Evolutionary conservation across 2,329 filamentous ascomycete species (phyloP), one percentile per base, ranked within the genome.

Genomic region (Pyricularia pennisetigena): DNA sequence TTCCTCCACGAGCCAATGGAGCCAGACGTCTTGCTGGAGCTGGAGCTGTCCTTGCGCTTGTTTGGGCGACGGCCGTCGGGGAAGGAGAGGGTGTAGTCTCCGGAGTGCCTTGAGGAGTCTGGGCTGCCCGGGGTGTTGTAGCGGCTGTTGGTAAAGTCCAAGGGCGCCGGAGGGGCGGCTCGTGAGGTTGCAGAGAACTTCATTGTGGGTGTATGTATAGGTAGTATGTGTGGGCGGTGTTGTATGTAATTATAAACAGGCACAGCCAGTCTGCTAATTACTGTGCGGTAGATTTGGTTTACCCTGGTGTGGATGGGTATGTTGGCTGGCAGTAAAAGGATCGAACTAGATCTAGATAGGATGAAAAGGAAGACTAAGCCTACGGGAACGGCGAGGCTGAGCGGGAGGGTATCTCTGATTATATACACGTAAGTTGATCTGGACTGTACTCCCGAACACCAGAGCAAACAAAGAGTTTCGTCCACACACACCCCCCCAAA

Each of bases 71-170:
- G 35, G 35, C 28, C 16, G 4, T 26, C 32, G 14, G n/a, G 65
- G 26, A 28, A 59, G 23, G 35, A 24, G 9, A 28, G 26, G 65
- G 20, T 59, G 32, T 35, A 65, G 14, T 64, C 62, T 3, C 62
- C 62, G 7, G 62, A 64, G 62, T 14, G 16, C 62, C 24, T n/a
- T 2, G 62, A 64, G 4, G 62, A 30, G 16, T 64, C 49, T 7
- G 65, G 65, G 65, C 49, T 67, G 26, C 65, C 28, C 20, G 49
- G 65, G 28, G 41, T 24, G 49, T 41, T 67, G 65, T 67, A 67
- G 5, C 14, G 65, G 67, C 23, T 9, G 32, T 61, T 5, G 28
- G 23, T 16, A 26, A 64, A 62, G 28, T 62, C 30, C 61, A 68
- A 20, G 30, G 67, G 59, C 9, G 67, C 67, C 5, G 65, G 65